phyloP scores from a whole-genome alignment of 768 basidiomycete genomes.

The Kwoniella europaea region DNA sequence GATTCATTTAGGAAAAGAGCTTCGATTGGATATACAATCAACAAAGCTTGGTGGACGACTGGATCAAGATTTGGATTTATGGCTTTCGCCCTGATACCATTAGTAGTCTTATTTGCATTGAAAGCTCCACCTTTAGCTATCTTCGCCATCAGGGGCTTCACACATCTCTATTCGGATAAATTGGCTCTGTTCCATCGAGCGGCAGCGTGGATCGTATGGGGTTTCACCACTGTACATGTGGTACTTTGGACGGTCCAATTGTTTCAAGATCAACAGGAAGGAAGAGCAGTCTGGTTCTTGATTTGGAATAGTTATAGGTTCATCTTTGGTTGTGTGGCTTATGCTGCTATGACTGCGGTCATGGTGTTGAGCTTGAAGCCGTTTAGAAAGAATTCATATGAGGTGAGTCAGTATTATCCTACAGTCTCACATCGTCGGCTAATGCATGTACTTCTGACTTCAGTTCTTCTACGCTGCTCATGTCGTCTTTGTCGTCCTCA shows the following conservation, averaged over 20 bases:
- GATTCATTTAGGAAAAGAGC: constrained; percentile 55
- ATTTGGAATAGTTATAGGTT: constrained; percentile 70
- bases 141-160: constrained; percentile 68
- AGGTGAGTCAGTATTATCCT: constrained; percentile 42
- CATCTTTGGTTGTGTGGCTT: constrained; percentile 66
- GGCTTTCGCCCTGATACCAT: constrained; percentile 73
- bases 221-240: constrained; percentile 68
- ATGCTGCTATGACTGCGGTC: constrained; percentile 50
- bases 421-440: not conserved
- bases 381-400: constrained; percentile 54
- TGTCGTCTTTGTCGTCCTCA: constrained; percentile 68
- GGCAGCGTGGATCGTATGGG: constrained; percentile 73
- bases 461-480: constrained; percentile 73
- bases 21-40: constrained; percentile 65
- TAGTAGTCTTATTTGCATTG: constrained; percentile 72
- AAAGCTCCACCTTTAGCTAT: constrained; percentile 71
- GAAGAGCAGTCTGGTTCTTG: constrained; percentile 59
- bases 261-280: constrained; percentile 63
- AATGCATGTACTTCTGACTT: constrained; percentile 62
- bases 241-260: constrained; percentile 74
- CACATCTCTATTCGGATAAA: constrained; percentile 76
- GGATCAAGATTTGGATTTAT: constrained; percentile 72
- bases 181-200: constrained; percentile 73
- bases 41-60: constrained; percentile 73
- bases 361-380: constrained; percentile 50